These are phyloP conservation scores for Chaetoceros tenuissimus DNA, from an alignment of 108 stramenopile genomes.

Conservation along the genomic window DNA sequence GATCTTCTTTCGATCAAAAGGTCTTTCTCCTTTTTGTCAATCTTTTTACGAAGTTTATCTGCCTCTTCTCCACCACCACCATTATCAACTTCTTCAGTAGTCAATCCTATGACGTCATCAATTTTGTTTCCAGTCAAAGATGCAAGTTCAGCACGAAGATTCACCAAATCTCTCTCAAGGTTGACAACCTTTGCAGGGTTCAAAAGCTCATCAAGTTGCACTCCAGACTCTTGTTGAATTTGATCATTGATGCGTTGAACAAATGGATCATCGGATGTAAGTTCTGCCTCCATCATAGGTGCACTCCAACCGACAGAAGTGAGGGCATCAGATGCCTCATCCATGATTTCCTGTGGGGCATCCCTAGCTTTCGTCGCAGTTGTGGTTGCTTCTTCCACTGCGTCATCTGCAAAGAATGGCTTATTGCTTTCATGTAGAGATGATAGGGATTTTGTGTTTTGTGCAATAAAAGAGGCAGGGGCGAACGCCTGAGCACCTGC, in stretches of 20 bases:
- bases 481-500: too few relatives aligned
- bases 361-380: background rate
- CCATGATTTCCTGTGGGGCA: conserved; percentile 20
- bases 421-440: background rate
- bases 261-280: conserved; percentile 77
- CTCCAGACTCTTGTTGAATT: conserved; percentile 64
- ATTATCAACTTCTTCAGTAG: conserved; percentile 45
- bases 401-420: background rate
- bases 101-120: conserved; percentile 11
- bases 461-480: too few relatives aligned
- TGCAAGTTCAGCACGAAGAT: conserved; percentile 60
- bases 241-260: conserved; percentile 60
- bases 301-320: conserved; percentile 59
- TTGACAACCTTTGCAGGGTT: conserved; percentile 93
- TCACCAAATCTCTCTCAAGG: conserved; percentile 79
- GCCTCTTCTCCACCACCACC: conserved; percentile 66
- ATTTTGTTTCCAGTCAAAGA: conserved; percentile 26
- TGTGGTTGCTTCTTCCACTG: background rate
- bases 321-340: conserved; percentile 61
- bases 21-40: conserved; percentile 80
- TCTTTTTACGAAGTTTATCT: conserved; percentile 51
- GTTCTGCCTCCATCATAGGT: conserved; percentile 22
- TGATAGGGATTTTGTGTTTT: background rate
- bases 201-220: conserved; percentile 67
- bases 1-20: conserved; percentile 78